Percentiles rank a stretch among this genome's conserved stretches.
phyloP scores from a whole-genome alignment of 2,329 filamentous ascomycete genomes.

The Fusarium miscanthi region DNA sequence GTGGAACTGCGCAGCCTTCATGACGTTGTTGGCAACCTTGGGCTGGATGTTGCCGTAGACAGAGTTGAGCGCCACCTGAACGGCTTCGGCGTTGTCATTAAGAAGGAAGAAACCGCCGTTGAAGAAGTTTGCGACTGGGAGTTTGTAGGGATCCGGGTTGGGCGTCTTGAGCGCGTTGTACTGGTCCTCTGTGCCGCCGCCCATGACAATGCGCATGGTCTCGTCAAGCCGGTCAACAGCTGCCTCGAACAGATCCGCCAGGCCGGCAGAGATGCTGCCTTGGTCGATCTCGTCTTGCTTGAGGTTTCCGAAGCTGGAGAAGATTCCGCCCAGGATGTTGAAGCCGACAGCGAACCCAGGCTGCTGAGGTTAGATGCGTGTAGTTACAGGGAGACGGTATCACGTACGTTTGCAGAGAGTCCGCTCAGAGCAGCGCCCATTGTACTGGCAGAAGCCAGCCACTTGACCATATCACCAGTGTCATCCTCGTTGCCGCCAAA shows the following conservation, averaged over 20 bases:
- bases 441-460: constrained; percentile 1
- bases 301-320: not conserved
- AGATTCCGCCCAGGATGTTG: not conserved
- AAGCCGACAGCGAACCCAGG: not conserved
- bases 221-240: not conserved
- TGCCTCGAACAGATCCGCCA: not conserved
- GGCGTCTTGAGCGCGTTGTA: constrained; percentile 4
- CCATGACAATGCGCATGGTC: not conserved
- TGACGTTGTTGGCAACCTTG: constrained; percentile 37
- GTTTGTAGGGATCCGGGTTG: constrained; percentile 15
- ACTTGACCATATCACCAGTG: constrained; percentile 2
- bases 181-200: not conserved
- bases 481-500: constrained; percentile 2
- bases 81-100: constrained; percentile 6
- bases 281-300: constrained; percentile 14
- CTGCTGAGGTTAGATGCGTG: not conserved
- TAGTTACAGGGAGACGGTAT: rapidly evolving
- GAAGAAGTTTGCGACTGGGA: constrained; percentile 26
- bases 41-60: constrained; percentile 23
- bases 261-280: not conserved
- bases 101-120: constrained; percentile 26
- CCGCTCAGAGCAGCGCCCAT: constrained; percentile 8
- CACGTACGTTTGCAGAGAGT: not conserved
- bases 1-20: constrained; percentile 21
- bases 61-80: not conserved